Base-by-base conservation (phyloP, 192 early-diverging fungal genomes). In the Fimicolochytrium jonesii region DNA sequence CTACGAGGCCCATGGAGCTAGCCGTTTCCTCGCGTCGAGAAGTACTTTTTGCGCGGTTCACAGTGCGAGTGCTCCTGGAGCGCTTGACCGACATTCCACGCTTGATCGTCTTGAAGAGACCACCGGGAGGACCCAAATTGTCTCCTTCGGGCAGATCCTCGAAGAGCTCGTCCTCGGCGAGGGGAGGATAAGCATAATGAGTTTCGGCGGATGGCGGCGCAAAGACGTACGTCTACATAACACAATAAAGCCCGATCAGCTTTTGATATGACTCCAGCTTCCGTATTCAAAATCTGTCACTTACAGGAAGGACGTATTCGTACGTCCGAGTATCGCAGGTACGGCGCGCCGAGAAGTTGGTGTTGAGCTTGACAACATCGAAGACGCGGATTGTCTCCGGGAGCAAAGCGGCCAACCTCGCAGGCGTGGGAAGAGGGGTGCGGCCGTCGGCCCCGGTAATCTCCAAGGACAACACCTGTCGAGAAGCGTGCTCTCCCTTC, bases 401-500 rank as follows among this genome's bases (percentile, higher is more conserved):
- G 15, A 68, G 48, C n/a, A 61, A 28, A 17, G 47, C 25, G 6
- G 33, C 32, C 7, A 68, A 32, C 22, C 20, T 30, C 1, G 4
- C 11, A 6, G 67, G 13, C 13, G 59, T 43, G 36, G 67, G 59
- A 4, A 68, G 4, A 3, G 52, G 48, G 0, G 54, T 30, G 34
- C 31, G 46, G 42, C 43, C n/a, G 17, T 42, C 56, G 25, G 47
- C 66, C 63, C 86, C 87, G 45, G 89, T 83, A 80, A 99, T 85
- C 71, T 99, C 98, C 31, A 91, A 59, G 6, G 93, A 94, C 3
- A 94, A 82, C 2, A 99, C 89, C 57, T 99, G 94, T 9, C 95
- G 94, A 36, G 92, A 89, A 22, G 97, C 94, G 67, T 98, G 95
- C 6, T 98, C 97, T 26, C 95, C 97, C 73, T 96, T 94, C 67